phyloP scores from a whole-genome alignment of 2,329 filamentous ascomycete species.

The Nothopassalora personata region DNA sequence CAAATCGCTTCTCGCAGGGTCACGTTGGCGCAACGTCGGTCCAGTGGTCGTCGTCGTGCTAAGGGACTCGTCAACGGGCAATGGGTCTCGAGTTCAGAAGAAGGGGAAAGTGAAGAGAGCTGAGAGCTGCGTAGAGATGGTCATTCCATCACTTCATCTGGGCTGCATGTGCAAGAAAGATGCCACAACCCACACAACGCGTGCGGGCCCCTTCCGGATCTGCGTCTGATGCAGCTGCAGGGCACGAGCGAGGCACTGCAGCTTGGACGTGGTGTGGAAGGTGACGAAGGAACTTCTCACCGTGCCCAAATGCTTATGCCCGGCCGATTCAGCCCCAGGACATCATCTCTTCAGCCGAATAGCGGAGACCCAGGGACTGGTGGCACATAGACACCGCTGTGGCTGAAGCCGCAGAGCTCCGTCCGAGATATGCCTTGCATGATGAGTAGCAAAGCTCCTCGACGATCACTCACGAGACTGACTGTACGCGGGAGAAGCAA shows the following conservation, averaged over 20 bases:
- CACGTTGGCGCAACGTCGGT: not conserved
- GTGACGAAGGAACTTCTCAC: not conserved
- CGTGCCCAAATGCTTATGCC: not conserved
- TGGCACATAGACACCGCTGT: not conserved
- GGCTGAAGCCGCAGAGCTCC: not conserved
- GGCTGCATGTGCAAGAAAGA: not conserved
- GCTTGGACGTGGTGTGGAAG: not conserved
- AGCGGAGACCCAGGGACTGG: not conserved
- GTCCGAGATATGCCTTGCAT: not conserved
- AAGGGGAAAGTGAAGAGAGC: not conserved
- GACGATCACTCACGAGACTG: not conserved
- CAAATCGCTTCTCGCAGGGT: not conserved
- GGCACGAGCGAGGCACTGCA: not conserved
- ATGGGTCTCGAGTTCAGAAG: no score
- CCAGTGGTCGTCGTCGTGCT: constrained; percentile 1
- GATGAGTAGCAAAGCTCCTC: not conserved
- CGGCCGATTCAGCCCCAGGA: not conserved
- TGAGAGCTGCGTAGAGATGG: not conserved
- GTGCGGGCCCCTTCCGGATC: not conserved
- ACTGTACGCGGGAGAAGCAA: not conserved
- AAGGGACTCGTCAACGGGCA: not conserved
- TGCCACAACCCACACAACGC: not conserved
- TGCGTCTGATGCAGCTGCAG: not conserved
- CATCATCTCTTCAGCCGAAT: not conserved
- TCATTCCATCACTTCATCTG: not conserved